Evolutionary conservation across 2,329 filamentous ascomycete species (phyloP).

Genomic region (Pezicula neosporulosa): DNA sequence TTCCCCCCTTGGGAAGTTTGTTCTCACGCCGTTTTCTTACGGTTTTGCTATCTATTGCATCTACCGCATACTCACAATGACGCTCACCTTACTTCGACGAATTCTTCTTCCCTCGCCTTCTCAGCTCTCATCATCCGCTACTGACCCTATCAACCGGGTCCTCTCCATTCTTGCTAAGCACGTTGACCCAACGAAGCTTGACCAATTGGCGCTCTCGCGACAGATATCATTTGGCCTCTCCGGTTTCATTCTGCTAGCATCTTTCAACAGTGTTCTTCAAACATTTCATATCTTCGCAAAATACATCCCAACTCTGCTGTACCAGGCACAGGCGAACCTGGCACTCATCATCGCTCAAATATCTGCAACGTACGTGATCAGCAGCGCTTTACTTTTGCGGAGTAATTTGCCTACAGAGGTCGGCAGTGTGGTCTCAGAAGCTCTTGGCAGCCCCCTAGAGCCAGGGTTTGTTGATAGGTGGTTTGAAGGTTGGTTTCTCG

Average conservation of each 20-base stretch:
- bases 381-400: constrained; percentile 70
- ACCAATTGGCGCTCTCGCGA: constrained; percentile 79
- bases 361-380: constrained; percentile 81
- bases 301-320: constrained; percentile 69
- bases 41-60: constrained; percentile 79
- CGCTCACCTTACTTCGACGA: constrained; percentile 64
- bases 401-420: constrained; percentile 77
- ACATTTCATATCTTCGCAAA: constrained; percentile 79
- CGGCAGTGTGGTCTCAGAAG: constrained; percentile 72
- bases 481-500: constrained; percentile 85
- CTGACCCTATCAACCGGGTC: constrained; percentile 81
- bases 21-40: constrained; percentile 59
- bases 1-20: constrained; percentile 61
- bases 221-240: constrained; percentile 82
- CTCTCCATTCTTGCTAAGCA: constrained; percentile 77
- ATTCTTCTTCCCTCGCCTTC: constrained; percentile 34
- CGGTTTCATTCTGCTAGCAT: constrained; percentile 77
- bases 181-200: constrained; percentile 72
- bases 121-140: constrained; percentile 53
- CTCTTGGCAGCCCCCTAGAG: constrained; percentile 72
- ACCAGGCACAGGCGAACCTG: constrained; percentile 69
- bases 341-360: constrained; percentile 79
- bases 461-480: constrained; percentile 69
- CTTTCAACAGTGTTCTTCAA: constrained; percentile 79
- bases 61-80: constrained; percentile 75